Conservation (phyloP, 192 early-diverging fungal genomes). For the Podila minutissima region DNA sequence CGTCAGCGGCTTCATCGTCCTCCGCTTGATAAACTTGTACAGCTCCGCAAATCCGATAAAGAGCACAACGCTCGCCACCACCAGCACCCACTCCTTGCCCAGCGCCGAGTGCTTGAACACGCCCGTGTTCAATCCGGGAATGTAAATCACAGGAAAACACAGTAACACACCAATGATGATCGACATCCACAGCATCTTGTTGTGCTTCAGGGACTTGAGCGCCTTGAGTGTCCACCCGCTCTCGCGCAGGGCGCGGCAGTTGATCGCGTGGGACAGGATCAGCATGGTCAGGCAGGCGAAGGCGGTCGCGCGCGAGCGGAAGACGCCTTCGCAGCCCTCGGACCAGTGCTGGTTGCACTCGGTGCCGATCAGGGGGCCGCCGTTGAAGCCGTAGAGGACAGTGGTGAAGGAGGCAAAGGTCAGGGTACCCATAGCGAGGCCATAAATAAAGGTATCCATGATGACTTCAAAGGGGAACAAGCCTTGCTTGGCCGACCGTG, state of each 20-base stretch:
- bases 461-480: conserved; percentile 69
- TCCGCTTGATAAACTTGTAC: conserved; percentile 24
- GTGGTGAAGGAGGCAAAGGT: conserved; percentile 70
- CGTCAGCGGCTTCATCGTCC: conserved; percentile 4
- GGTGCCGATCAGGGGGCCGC: conserved; percentile 61
- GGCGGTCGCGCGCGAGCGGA: conserved; percentile 72
- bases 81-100: conserved; percentile 18
- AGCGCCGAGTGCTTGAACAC: conserved; percentile 28
- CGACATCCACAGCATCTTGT: conserved; percentile 53
- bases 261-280: conserved; percentile 78
- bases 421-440: conserved; percentile 67
- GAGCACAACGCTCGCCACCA: conserved; percentile 3
- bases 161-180: conserved; percentile 59
- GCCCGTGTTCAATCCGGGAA: conserved; percentile 33
- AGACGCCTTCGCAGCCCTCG: conserved; percentile 64
- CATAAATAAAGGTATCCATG: conserved; percentile 73
- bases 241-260: conserved; percentile 72
- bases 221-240: conserved; percentile 60
- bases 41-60: conserved; percentile 22
- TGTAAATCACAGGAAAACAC: conserved; percentile 19
- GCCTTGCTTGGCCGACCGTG: conserved; percentile 62
- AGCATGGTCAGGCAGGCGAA: conserved; percentile 77
- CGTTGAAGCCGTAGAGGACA: conserved; percentile 66
- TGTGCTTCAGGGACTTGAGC: conserved; percentile 11
- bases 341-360: conserved; percentile 62